Evolutionary conservation across 2,329 filamentous ascomycete species (phyloP).

Genomic region (Clonostachys rhizophaga): DNA sequence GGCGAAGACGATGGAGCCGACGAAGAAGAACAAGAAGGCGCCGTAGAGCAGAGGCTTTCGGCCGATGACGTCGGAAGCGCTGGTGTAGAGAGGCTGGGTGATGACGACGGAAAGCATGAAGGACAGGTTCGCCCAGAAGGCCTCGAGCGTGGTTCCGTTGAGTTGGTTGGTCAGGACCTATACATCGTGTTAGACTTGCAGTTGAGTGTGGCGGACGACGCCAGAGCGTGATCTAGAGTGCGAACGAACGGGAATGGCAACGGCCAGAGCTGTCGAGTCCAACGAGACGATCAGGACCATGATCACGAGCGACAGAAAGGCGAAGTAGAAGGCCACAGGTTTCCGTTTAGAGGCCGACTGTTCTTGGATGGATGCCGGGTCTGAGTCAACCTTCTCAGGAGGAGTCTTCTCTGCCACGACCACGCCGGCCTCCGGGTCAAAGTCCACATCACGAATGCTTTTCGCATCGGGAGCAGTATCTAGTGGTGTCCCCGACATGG

Average conservation of each 20-base stretch:
- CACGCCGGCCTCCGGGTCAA: not conserved
- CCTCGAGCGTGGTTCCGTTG: constrained; percentile 50
- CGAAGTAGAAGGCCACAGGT: not conserved
- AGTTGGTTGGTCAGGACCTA: constrained; percentile 41
- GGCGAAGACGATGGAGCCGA: constrained; percentile 33
- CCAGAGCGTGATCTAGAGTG: not conserved
- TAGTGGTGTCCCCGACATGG: not conserved
- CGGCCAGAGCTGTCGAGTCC: constrained; percentile 11
- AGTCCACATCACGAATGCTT: not conserved
- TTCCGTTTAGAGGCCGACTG: not conserved
- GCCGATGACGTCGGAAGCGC: constrained; percentile 24
- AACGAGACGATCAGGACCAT: constrained; percentile 4
- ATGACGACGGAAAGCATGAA: constrained; percentile 63
- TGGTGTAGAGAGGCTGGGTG: constrained; percentile 40
- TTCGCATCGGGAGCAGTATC: not conserved
- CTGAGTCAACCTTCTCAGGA: not conserved
- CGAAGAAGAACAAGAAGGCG: constrained; percentile 21
- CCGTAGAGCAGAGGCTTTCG: constrained; percentile 20
- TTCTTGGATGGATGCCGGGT: not conserved
- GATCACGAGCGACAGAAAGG: constrained; percentile 1
- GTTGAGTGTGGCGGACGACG: not conserved
- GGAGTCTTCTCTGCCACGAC: not conserved
- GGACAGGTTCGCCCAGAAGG: constrained; percentile 68
- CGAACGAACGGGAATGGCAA: constrained; percentile 11
- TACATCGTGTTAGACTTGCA: not conserved